Evolutionary conservation across 306 rosid genomes (phyloP).

Genomic region (Arachis hypogaea): DNA sequence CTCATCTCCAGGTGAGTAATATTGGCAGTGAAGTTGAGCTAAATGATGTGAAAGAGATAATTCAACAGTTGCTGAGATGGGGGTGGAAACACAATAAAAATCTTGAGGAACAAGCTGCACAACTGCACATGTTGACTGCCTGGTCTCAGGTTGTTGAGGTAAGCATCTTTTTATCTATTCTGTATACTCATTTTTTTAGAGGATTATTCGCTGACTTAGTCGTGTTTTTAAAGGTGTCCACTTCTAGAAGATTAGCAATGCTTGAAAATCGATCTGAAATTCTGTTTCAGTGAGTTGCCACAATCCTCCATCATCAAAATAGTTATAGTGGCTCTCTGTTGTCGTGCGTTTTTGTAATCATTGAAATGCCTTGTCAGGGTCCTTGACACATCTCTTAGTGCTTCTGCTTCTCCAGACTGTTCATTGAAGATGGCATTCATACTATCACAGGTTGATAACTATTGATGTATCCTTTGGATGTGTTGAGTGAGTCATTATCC

Average conservation of each 20-base stretch:
- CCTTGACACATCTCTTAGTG: constrained; percentile 79
- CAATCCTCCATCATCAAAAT: constrained; percentile 16
- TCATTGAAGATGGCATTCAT: constrained; percentile 92
- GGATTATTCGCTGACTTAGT: constrained; percentile 32
- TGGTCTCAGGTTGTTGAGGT: constrained; percentile 99
- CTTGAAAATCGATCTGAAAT: constrained; percentile 86
- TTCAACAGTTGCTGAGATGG: constrained; percentile 96
- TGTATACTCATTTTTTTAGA: neutral
- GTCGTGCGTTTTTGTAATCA: constrained; percentile 26
- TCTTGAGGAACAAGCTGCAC: constrained; percentile 99
- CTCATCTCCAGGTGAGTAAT: constrained; percentile 60
- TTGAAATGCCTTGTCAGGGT: constrained; percentile 57
- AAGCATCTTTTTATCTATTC: constrained; percentile 29
- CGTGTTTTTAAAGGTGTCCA: constrained; percentile 63
- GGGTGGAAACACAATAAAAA: constrained; percentile 97
- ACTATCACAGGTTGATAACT: constrained; percentile 71
- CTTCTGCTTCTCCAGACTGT: constrained; percentile 97
- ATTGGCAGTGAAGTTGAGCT: constrained; percentile 77
- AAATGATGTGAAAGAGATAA: constrained; percentile 67
- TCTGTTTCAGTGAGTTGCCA: constrained; percentile 78
- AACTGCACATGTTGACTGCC: constrained; percentile 94
- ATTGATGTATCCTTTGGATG: neutral
- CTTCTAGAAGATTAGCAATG: constrained; percentile 78
- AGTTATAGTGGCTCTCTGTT: constrained; percentile 18
- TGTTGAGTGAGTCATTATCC: constrained; percentile 30